A percentile compares a stretch with the other conserved stretches of the same genome.
These are phyloP conservation scores for Rubia peregrina DNA, from an alignment of 305 asterid species.

Conservation along the genomic window DNA sequence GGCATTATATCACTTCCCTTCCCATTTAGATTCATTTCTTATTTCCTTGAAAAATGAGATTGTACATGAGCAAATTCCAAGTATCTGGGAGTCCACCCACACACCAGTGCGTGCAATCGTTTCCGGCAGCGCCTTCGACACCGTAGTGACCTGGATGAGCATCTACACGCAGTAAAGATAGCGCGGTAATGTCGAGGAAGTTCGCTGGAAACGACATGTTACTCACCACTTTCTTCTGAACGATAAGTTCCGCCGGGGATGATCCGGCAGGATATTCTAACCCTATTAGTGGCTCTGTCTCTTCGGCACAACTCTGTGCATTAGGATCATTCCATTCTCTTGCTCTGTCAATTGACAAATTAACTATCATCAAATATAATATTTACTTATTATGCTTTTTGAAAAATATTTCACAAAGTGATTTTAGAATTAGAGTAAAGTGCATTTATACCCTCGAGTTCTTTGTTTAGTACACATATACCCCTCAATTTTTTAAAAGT, in stretches of 20 bases:
- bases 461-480: no score
- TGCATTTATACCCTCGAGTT: no score
- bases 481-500: no score
- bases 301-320: constrained; percentile 14
- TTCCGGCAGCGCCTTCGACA: background rate
- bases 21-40: background rate
- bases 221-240: constrained; percentile 24
- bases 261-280: constrained; percentile 20
- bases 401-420: no score
- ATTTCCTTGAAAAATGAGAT: constrained; percentile 6
- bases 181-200: constrained; percentile 29
- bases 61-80: constrained; percentile 45
- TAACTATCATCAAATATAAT: background rate
- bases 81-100: constrained; percentile 49
- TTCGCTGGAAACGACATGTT: constrained; percentile 17
- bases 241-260: constrained; percentile 16
- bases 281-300: constrained; percentile 14
- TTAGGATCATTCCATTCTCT: constrained; percentile 20
- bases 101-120: constrained; percentile 39
- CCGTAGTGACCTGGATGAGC: constrained; percentile 32
- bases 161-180: constrained; percentile 28
- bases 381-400: no score
- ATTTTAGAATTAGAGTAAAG: no score
- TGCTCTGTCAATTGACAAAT: constrained; percentile 17
- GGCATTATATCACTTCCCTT: background rate